Evolutionary conservation across 1,284 basidiomycete genomes (phyloP).

Genomic region (Malassezia japonica): DNA sequence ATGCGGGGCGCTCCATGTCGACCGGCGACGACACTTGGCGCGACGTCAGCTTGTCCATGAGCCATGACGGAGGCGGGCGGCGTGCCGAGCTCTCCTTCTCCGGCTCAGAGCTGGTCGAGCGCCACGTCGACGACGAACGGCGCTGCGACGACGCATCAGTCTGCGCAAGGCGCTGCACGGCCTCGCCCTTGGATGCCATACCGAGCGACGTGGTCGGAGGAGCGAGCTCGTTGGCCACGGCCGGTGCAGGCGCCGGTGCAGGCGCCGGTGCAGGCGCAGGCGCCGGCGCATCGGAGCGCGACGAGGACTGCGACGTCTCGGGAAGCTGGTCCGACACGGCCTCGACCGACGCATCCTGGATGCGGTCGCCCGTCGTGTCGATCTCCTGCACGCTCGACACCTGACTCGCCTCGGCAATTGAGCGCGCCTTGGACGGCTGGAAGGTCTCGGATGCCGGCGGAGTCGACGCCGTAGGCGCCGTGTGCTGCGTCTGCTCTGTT

Average conservation of each 20-base stretch:
- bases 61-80: neutral
- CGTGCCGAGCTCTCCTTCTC: neutral
- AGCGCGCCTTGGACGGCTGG: neutral
- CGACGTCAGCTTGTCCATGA: neutral
- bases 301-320: neutral
- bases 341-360: neutral
- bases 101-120: neutral
- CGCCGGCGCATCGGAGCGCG: neutral
- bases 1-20: neutral
- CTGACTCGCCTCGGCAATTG: neutral
- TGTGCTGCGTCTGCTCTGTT: neutral
- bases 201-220: neutral
- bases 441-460: neutral
- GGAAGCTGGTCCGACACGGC: neutral
- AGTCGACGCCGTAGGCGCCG: slow-evolving; percentile 1
- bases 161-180: neutral
- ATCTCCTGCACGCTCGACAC: neutral
- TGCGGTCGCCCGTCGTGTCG: neutral
- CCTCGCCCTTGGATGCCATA: neutral
- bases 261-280: neutral
- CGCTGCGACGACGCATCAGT: neutral
- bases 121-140: neutral
- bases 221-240: too few species aligned
- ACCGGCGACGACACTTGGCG: neutral
- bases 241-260: neutral